These are phyloP conservation scores for Adansonia rubrostipa DNA, from an alignment of 441 rosid species.

Conservation along the genomic window DNA sequence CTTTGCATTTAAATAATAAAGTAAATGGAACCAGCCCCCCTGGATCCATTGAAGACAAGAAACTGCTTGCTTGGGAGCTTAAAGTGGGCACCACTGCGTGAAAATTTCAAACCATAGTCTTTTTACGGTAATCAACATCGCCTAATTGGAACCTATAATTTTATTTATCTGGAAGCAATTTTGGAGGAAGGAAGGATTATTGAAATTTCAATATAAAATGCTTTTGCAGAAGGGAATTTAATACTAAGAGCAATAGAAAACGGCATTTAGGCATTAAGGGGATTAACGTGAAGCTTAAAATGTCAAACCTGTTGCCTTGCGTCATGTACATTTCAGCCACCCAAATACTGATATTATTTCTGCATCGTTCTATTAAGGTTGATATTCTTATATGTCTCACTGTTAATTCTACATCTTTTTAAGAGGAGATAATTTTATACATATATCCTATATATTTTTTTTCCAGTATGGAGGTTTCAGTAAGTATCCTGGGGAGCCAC, in stretches of 20 bases:
- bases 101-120: background rate
- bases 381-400: background rate
- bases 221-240: background rate
- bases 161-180: background rate
- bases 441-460: slow-evolving; percentile 24
- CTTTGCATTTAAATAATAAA: slow-evolving; percentile 13
- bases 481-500: slow-evolving; percentile 65
- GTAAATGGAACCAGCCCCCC: background rate
- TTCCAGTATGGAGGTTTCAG: slow-evolving; percentile 85
- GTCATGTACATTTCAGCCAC: too few species aligned
- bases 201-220: background rate
- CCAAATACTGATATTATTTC: background rate
- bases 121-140: background rate
- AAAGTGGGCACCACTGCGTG: background rate
- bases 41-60: background rate
- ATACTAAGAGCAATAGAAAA: background rate
- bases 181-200: background rate
- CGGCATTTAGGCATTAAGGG: background rate
- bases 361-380: background rate
- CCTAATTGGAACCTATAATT: background rate
- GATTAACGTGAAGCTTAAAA: background rate
- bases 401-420: slow-evolving; percentile 12
- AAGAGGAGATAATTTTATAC: too few species aligned
- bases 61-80: slow-evolving; percentile 10
- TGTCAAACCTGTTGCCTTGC: background rate